Evolutionary conservation across 1,284 basidiomycete genomes (phyloP).

Genomic region (Sanghuangporus weigelae): DNA sequence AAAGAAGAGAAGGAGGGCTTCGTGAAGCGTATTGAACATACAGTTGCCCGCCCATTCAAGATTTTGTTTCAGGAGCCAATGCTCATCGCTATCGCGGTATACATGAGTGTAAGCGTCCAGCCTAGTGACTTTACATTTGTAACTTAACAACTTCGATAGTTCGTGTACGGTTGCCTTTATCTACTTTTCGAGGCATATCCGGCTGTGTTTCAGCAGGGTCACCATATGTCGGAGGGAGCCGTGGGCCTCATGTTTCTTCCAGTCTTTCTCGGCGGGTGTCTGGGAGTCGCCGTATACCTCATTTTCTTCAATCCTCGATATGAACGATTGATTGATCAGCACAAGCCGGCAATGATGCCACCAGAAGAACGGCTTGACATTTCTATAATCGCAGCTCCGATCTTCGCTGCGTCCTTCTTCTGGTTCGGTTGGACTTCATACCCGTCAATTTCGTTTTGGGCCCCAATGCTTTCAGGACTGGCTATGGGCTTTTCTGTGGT

Average conservation of each 20-base stretch:
- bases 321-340: conserved; percentile 36
- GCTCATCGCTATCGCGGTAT: conserved; percentile 38
- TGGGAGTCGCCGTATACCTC: conserved; percentile 41
- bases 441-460: conserved; percentile 49
- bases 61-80: conserved; percentile 42
- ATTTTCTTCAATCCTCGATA: conserved; percentile 52
- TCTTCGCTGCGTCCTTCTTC: conserved; percentile 57
- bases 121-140: background rate
- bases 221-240: conserved; percentile 45
- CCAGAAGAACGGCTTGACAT: conserved; percentile 63
- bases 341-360: conserved; percentile 50
- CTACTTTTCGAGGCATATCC: conserved; percentile 50
- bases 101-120: conserved; percentile 36
- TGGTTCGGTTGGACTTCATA: conserved; percentile 65
- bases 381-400: conserved; percentile 48
- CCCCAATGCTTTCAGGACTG: conserved; percentile 47
- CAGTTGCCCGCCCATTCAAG: conserved; percentile 36
- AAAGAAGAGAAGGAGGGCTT: conserved; percentile 27
- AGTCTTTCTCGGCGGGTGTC: conserved; percentile 47
- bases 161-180: conserved; percentile 43
- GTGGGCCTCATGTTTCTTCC: conserved; percentile 52
- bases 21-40: conserved; percentile 28
- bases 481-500: conserved; percentile 51
- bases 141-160: conserved; percentile 20
- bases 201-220: conserved; percentile 47